Evolutionary conservation across 495 filamentous ascomycete genomes (phyloP).

Genomic region (Daldinia concentrica): DNA sequence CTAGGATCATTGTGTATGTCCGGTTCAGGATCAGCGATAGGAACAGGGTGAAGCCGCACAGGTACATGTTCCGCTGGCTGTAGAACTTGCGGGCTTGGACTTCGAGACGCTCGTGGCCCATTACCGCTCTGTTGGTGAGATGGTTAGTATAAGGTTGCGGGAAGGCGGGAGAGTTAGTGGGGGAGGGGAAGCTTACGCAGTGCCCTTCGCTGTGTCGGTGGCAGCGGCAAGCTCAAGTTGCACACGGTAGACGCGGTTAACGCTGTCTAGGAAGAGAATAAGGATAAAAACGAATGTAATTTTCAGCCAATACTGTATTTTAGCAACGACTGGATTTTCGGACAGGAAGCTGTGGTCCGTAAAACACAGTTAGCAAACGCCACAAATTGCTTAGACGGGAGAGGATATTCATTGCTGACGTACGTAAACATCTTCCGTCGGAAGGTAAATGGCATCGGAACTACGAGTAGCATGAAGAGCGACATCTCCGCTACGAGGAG

Average conservation of each 20-base stretch:
- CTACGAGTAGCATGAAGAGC: conserved; percentile 89
- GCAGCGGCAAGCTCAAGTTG: conserved; percentile 81
- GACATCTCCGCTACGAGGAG: conserved; percentile 93
- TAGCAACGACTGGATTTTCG: conserved; percentile 74
- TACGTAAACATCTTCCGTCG: conserved; percentile 92
- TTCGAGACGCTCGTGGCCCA: conserved; percentile 93
- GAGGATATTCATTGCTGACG: conserved; percentile 26
- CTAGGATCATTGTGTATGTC: conserved; percentile 97
- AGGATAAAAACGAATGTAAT: conserved; percentile 99
- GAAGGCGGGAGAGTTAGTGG: conserved; percentile 3
- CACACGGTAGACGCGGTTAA: conserved; percentile 97
- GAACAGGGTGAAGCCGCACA: conserved; percentile 99
- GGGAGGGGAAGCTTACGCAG: conserved; percentile 34
- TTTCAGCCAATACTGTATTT: conserved; percentile 66
- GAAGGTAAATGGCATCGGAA: conserved; percentile 87
- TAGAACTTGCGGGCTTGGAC: conserved; percentile 99
- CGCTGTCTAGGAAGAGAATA: conserved; percentile 97
- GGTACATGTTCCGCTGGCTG: conserved; percentile 99
- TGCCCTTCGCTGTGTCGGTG: conserved; percentile 53
- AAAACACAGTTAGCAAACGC: conserved; percentile 1
- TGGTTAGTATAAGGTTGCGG: conserved; percentile 31
- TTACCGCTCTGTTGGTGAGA: conserved; percentile 60
- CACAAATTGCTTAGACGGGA: not conserved
- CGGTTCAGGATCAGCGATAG: conserved; percentile 98
- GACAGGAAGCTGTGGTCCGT: conserved; percentile 69